Conservation (phyloP, 768 basidiomycete species). For the Russula lepida region DNA sequence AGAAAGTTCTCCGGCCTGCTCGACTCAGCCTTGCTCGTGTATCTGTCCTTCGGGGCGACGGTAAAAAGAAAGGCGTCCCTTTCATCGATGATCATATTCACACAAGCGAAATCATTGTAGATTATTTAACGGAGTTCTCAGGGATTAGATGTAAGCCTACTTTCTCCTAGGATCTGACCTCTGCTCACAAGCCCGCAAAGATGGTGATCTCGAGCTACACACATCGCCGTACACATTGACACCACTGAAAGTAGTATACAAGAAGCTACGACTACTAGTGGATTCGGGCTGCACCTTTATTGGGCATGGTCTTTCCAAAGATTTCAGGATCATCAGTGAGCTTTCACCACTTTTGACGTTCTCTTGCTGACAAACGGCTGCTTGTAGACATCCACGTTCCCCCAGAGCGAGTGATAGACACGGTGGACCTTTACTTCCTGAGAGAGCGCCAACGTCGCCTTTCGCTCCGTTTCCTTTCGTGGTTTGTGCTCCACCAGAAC, state of each 20-base stretch:
- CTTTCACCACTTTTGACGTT: conserved; percentile 1
- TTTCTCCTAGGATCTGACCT: background rate
- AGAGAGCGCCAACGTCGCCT: conserved; percentile 75
- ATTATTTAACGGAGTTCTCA: conserved; percentile 95
- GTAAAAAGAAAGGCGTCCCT: conserved; percentile 69
- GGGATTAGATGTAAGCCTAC: conserved; percentile 76
- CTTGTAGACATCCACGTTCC: conserved; percentile 86
- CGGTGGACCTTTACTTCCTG: conserved; percentile 92
- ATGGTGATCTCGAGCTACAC: conserved; percentile 84
- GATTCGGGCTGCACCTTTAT: conserved; percentile 95
- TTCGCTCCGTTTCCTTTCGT: conserved; percentile 86
- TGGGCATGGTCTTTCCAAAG: conserved; percentile 94
- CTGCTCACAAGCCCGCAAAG: conserved; percentile 34
- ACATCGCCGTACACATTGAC: conserved; percentile 83
- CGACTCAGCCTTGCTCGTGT: conserved; percentile 90
- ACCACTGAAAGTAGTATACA: conserved; percentile 95
- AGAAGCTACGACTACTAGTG: conserved; percentile 88
- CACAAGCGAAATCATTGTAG: conserved; percentile 89
- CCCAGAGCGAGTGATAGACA: conserved; percentile 92
- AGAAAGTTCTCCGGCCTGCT: conserved; percentile 85
- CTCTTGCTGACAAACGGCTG: background rate
- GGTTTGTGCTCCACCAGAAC: conserved; percentile 85
- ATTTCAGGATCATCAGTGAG: conserved; percentile 97
- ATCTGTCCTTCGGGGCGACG: conserved; percentile 84
- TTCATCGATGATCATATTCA: conserved; percentile 99